Evolutionary conservation across 2,329 filamentous ascomycete species (phyloP).

Genomic region (Hymenoscyphus salicellus): DNA sequence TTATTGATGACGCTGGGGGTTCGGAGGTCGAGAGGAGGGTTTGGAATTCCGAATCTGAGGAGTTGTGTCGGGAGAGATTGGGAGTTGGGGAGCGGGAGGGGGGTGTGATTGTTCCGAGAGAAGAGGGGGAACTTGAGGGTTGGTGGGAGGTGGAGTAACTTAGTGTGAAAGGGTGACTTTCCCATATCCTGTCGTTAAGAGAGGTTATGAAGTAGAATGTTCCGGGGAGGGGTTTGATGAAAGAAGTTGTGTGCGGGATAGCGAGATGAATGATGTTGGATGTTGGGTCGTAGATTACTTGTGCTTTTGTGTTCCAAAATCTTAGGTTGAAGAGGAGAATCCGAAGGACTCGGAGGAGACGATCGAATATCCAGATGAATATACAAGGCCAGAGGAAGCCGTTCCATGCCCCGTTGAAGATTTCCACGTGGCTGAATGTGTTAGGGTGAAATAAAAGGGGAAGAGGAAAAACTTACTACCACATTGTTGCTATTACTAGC

Average conservation of each 20-base stretch:
- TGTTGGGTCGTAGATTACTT: slow-evolving; percentile 38
- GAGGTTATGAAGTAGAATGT: slow-evolving; percentile 48
- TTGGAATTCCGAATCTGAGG: slow-evolving; percentile 36
- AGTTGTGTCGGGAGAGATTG: neutral
- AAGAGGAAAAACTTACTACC: slow-evolving; percentile 10
- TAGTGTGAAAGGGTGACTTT: slow-evolving; percentile 51
- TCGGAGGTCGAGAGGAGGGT: slow-evolving; percentile 4
- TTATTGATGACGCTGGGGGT: slow-evolving; percentile 32
- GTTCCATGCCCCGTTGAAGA: slow-evolving; percentile 49
- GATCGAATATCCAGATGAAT: slow-evolving; percentile 47
- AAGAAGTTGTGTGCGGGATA: slow-evolving; percentile 38
- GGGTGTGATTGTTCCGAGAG: neutral
- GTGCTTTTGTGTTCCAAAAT: slow-evolving; percentile 37
- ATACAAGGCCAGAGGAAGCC: slow-evolving; percentile 43
- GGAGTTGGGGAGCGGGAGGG: neutral
- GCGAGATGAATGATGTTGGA: slow-evolving; percentile 45
- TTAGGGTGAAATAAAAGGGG: neutral
- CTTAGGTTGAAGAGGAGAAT: slow-evolving; percentile 31
- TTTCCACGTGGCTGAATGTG: slow-evolving; percentile 37
- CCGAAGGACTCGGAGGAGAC: slow-evolving; percentile 43
- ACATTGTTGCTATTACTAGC: slow-evolving; percentile 41
- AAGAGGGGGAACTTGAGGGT: neutral
- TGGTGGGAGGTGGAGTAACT: slow-evolving; percentile 31
- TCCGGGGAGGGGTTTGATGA: slow-evolving; percentile 41
- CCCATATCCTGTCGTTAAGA: slow-evolving; percentile 45